These are phyloP conservation scores for Phycomyces nitens DNA, from an alignment of 192 early-diverging fungal species.

Conservation along the genomic window DNA sequence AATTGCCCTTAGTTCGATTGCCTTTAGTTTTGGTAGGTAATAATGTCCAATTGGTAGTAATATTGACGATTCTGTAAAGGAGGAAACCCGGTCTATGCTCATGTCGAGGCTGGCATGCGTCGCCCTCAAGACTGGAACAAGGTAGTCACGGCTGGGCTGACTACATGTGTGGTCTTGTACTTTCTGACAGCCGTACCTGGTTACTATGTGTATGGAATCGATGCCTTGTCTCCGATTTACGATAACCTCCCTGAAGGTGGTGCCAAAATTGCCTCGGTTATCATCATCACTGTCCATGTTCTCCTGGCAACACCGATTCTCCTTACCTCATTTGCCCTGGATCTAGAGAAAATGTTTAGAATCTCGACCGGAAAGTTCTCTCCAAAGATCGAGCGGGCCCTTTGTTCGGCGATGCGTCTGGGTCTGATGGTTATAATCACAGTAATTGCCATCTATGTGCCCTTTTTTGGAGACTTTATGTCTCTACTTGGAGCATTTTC, in stretches of 20 bases:
- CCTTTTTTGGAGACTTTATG: constrained; percentile 76
- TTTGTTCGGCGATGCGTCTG: constrained; percentile 51
- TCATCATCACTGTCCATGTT: constrained; percentile 73
- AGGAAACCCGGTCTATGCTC: constrained; percentile 77
- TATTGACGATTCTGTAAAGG: constrained; percentile 1
- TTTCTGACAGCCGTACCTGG: constrained; percentile 63
- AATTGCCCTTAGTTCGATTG: constrained; percentile 70
- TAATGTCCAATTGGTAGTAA: neutral
- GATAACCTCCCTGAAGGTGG: constrained; percentile 59
- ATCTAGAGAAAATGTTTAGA: constrained; percentile 56
- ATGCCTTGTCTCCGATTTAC: constrained; percentile 60
- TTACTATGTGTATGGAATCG: constrained; percentile 68
- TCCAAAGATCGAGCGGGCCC: constrained; percentile 42
- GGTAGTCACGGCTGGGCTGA: constrained; percentile 55
- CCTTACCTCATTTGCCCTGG: constrained; percentile 63
- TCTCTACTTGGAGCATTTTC: constrained; percentile 69
- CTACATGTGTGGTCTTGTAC: constrained; percentile 61
- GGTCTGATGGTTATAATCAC: constrained; percentile 49
- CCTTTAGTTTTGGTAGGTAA: constrained; percentile 23
- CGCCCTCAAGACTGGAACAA: constrained; percentile 62
- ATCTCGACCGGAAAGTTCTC: constrained; percentile 34
- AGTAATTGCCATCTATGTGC: constrained; percentile 59
- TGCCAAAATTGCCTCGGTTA: constrained; percentile 54
- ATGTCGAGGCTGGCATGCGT: constrained; percentile 70
- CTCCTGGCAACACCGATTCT: constrained; percentile 75